A percentile compares a stretch with the other conserved stretches of the same genome.
Evolutionary conservation across 805 yeast species (phyloP).

Genomic region (Candida broadrunensis): DNA sequence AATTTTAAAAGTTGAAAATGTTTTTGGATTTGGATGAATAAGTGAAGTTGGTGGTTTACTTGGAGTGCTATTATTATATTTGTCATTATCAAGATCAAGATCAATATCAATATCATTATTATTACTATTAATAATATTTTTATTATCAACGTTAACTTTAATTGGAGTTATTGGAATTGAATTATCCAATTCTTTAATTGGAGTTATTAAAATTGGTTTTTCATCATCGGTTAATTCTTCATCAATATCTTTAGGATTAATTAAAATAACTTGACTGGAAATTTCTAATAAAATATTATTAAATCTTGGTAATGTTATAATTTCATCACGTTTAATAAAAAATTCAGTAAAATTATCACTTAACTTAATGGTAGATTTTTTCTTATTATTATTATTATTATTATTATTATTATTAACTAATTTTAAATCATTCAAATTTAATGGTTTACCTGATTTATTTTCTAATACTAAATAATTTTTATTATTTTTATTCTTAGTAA

Average conservation of each 20-base stretch:
- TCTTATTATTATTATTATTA: not conserved
- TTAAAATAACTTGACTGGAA: constrained; percentile 57
- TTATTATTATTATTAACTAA: constrained; percentile 1
- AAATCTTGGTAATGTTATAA: constrained; percentile 60
- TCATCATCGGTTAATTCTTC: constrained; percentile 48
- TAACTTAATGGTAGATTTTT: constrained; percentile 33
- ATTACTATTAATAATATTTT: not conserved
- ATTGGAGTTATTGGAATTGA: not conserved
- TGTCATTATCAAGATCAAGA: not conserved
- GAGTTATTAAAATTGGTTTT: constrained; percentile 13
- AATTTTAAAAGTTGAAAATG: not conserved
- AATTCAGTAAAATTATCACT: constrained; percentile 49
- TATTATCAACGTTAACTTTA: not conserved
- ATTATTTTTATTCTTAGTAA: constrained; percentile 10
- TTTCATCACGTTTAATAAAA: constrained; percentile 59
- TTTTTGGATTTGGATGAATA: not conserved
- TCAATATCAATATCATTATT: not conserved
- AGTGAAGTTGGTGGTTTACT: constrained; percentile 2
- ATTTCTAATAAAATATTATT: constrained; percentile 66
- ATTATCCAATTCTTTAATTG: not conserved
- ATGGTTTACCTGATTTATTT: constrained; percentile 18
- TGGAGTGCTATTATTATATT: constrained; percentile 5
- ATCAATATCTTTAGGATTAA: constrained; percentile 47
- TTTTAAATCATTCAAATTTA: constrained; percentile 11
- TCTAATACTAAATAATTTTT: constrained; percentile 22